Conservation (phyloP, 148 eudicot genomes). For the Bassia scoparia region DNA sequence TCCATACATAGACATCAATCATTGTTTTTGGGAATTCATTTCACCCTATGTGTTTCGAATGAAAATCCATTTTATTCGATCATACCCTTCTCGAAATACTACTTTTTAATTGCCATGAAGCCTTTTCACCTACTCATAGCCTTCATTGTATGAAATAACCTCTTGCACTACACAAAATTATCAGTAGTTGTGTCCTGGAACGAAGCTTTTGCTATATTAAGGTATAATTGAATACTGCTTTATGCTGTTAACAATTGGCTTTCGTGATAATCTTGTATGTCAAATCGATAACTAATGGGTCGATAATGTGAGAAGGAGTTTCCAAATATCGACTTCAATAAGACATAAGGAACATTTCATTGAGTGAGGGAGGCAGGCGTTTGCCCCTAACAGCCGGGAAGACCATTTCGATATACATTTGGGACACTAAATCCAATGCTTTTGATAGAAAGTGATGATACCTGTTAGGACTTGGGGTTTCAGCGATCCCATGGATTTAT, state of each 20-base stretch:
- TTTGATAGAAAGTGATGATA: no score
- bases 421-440: no score
- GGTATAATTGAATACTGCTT: neutral
- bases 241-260: neutral
- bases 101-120: neutral
- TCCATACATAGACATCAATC: neutral
- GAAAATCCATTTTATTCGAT: neutral
- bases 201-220: neutral
- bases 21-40: neutral
- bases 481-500: no score
- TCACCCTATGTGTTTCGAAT: neutral
- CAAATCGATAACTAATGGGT: no score
- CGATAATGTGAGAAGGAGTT: no score
- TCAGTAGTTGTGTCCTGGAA: neutral
- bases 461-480: no score
- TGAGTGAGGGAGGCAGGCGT: no score
- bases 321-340: no score
- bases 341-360: no score
- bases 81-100: neutral
- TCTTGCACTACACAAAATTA: neutral
- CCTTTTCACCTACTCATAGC: neutral
- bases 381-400: no score
- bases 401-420: no score
- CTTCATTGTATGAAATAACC: neutral
- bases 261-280: no score